Percentiles rank a stretch among this genome's conserved stretches.
These are phyloP conservation scores for Discostella stelligera DNA, from an alignment of 352 stramenopile species.

Conservation along the genomic window DNA sequence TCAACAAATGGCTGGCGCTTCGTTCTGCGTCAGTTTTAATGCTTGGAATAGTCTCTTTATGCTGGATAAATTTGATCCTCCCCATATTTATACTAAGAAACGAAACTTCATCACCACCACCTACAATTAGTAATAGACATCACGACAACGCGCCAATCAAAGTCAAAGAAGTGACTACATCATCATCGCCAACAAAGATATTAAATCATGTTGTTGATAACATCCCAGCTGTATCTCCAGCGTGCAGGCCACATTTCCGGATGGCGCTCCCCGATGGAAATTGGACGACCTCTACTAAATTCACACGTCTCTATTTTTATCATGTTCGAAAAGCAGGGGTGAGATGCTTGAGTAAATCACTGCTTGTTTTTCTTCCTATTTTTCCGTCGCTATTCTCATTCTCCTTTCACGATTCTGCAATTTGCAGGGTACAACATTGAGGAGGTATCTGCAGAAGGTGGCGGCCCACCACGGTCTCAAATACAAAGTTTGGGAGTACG, in stretches of 20 bases:
- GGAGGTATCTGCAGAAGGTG: slow-evolving; percentile 37
- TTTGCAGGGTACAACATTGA: slow-evolving; percentile 31
- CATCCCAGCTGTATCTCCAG: slow-evolving; percentile 14
- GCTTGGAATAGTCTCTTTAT: background rate
- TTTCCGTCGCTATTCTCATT: background rate
- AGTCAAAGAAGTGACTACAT: too few species aligned
- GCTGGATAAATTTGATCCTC: background rate
- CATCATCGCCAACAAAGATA: background rate
- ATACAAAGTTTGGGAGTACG: slow-evolving; percentile 27
- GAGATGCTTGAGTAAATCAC: background rate
- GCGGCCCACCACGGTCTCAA: slow-evolving; percentile 32
- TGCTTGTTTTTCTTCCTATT: background rate
- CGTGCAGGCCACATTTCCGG: slow-evolving; percentile 40
- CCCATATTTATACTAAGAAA: background rate
- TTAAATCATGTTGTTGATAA: background rate
- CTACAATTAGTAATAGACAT: background rate
- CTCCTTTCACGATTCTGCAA: background rate
- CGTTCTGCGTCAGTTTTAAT: background rate
- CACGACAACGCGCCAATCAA: too few species aligned
- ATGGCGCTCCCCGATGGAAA: slow-evolving; percentile 8
- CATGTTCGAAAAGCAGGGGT: slow-evolving; percentile 43
- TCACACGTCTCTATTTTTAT: slow-evolving; percentile 51
- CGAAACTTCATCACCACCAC: background rate
- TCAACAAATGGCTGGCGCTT: background rate
- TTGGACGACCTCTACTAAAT: slow-evolving; percentile 41